Percentiles rank a stretch among this genome's conserved stretches.
phyloP scores from a whole-genome alignment of 805 yeast genomes.

The Sugiyamaella floridensis region DNA sequence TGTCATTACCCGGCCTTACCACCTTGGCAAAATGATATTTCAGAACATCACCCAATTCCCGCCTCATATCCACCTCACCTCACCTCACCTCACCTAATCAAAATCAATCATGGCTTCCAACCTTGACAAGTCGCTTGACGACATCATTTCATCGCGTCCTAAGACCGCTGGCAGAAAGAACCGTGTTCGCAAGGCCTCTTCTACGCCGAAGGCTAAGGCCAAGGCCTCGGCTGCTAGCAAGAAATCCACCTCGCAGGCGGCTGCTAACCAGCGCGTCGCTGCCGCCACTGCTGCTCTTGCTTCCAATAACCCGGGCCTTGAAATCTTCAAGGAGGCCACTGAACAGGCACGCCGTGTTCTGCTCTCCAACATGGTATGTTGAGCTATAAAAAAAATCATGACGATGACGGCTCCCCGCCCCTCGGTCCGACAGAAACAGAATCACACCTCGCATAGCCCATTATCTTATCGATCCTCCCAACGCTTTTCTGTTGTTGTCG shows the following conservation, averaged over 20 bases:
- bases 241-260: conserved; percentile 7
- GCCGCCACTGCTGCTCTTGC: conserved; percentile 29
- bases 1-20: no score
- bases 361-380: conserved; percentile 59
- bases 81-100: background rate
- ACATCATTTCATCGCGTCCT: conserved; percentile 65
- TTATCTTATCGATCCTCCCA: background rate
- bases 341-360: conserved; percentile 67
- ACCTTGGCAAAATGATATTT: no score
- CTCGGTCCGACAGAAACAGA: background rate
- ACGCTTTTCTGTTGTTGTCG: no score
- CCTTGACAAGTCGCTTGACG: conserved; percentile 91
- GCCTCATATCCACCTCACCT: no score
- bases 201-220: conserved; percentile 8
- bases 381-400: background rate
- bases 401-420: background rate
- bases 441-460: background rate
- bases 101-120: conserved; percentile 55
- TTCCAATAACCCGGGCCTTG: conserved; percentile 19
- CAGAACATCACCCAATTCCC: no score
- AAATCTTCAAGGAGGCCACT: conserved; percentile 31
- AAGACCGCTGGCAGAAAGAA: conserved; percentile 18
- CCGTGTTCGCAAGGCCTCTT: conserved; percentile 25
- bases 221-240: conserved; percentile 24
- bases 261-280: conserved; percentile 27